phyloP scores from a whole-genome alignment of 352 stramenopile species.

The Phytophthora boehmeriae region DNA sequence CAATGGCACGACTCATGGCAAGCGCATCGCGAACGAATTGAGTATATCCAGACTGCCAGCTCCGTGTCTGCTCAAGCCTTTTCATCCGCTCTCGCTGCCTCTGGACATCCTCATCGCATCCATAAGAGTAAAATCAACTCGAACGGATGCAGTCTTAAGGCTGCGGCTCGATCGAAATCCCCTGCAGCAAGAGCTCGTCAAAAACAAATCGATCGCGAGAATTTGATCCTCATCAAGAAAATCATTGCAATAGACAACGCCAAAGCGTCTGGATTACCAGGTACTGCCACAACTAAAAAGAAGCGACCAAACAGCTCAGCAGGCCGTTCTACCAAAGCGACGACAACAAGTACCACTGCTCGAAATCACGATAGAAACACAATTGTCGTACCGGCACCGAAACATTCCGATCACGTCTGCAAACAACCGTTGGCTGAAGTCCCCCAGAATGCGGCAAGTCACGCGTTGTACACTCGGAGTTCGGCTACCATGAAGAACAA shows the following conservation, averaged over 20 bases:
- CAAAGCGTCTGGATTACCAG: conserved; percentile 3
- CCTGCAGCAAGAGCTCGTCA: conserved; percentile 52
- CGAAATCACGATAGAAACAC: conserved; percentile 21
- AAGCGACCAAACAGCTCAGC: conserved; percentile 10
- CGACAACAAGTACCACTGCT: not conserved
- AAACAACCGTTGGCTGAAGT: conserved; percentile 28
- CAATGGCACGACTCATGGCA: conserved; percentile 43
- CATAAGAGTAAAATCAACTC: conserved; percentile 12
- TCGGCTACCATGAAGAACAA: conserved; percentile 59
- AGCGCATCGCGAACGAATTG: conserved; percentile 50
- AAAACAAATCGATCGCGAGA: conserved; percentile 60
- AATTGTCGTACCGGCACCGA: conserved; percentile 22
- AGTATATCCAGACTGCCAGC: conserved; percentile 45
- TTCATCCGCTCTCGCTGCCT: conserved; percentile 31
- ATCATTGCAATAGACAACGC: conserved; percentile 54
- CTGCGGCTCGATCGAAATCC: conserved; percentile 40
- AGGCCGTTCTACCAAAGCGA: not conserved
- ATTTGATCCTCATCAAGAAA: conserved; percentile 64
- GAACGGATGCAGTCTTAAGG: conserved; percentile 20
- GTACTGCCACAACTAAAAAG: conserved; percentile 9
- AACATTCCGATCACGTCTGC: conserved; percentile 31
- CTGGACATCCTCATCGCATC: conserved; percentile 30
- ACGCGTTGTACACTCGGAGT: conserved; percentile 49
- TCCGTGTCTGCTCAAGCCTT: conserved; percentile 28
- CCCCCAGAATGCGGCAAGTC: conserved; percentile 35